phyloP scores from a whole-genome alignment of 352 stramenopile genomes.

The Phytopythium boreale region DNA sequence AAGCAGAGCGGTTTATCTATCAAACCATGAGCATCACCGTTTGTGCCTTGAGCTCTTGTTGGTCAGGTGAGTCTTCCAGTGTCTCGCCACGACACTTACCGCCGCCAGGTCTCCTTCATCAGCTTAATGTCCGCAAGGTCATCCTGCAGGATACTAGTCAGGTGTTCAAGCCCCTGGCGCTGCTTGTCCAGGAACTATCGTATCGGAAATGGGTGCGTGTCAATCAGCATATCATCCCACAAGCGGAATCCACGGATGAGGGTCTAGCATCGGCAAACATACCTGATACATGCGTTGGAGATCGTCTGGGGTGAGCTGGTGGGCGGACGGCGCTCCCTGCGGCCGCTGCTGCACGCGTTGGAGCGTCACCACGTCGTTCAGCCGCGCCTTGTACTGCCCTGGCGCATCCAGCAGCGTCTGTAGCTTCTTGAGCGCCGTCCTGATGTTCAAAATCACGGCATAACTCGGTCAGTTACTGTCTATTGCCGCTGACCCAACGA shows the following conservation, averaged over 20 bases:
- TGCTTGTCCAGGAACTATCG: constrained; percentile 81
- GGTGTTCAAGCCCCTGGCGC: constrained; percentile 76
- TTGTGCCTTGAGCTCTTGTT: not conserved
- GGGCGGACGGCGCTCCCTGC: constrained; percentile 22
- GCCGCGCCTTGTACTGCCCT: constrained; percentile 84
- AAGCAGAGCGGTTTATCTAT: constrained; percentile 4
- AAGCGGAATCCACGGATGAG: not conserved
- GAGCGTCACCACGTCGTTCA: constrained; percentile 75
- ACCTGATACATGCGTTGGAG: constrained; percentile 75
- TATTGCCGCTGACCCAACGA: no score
- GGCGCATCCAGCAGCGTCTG: constrained; percentile 74
- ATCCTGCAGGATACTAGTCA: constrained; percentile 82
- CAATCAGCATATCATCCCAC: not conserved
- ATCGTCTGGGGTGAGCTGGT: constrained; percentile 71
- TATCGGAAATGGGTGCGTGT: constrained; percentile 9
- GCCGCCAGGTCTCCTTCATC: constrained; percentile 82
- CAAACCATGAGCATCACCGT: not conserved
- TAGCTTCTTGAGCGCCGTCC: constrained; percentile 80
- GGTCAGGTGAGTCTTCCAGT: not conserved
- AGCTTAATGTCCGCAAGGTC: constrained; percentile 85
- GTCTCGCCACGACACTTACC: constrained; percentile 27
- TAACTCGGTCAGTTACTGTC: not conserved
- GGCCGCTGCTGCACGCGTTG: constrained; percentile 66
- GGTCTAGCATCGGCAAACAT: not conserved
- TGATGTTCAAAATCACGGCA: constrained; percentile 11